Conservation (phyloP, 2,329 filamentous ascomycete genomes). For the Colletotrichum phormii region DNA sequence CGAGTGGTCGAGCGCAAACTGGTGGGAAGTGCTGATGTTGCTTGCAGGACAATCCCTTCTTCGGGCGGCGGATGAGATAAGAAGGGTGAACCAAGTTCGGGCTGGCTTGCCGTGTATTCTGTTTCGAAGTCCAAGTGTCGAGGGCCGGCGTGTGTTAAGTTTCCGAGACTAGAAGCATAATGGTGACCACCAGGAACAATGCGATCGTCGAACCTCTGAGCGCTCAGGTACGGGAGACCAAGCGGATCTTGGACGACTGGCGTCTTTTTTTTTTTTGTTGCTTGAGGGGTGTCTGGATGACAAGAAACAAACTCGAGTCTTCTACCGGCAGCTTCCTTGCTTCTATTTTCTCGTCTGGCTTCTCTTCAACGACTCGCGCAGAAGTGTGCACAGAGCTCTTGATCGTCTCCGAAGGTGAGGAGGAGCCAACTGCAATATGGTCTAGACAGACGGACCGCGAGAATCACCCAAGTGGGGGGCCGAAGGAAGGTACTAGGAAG, state of each 20-base stretch:
- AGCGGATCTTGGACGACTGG: constrained; percentile 37
- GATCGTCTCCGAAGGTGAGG: constrained; percentile 25
- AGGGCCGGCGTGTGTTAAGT: constrained; percentile 46
- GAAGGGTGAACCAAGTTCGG: constrained; percentile 42
- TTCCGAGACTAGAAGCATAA: constrained; percentile 47
- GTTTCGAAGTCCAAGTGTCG: constrained; percentile 48
- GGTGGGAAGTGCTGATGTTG: constrained; percentile 40
- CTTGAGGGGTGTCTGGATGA: constrained; percentile 35
- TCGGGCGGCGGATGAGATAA: constrained; percentile 39
- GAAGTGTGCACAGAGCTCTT: constrained; percentile 37
- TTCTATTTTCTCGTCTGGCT: constrained; percentile 28
- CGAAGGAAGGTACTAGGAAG: constrained; percentile 30
- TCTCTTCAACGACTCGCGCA: constrained; percentile 25
- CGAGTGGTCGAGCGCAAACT: constrained; percentile 40
- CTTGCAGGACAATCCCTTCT: constrained; percentile 40
- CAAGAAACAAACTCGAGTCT: constrained; percentile 35
- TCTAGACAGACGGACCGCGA: constrained; percentile 36
- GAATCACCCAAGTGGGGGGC: constrained; percentile 38
- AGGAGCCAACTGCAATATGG: constrained; percentile 35
- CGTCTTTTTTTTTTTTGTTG: constrained; percentile 16
- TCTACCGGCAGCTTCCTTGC: constrained; percentile 27
- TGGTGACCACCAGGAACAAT: constrained; percentile 40
- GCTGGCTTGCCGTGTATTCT: constrained; percentile 43
- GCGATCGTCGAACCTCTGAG: constrained; percentile 38
- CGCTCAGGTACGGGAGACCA: constrained; percentile 39